phyloP scores from a whole-genome alignment of 1,284 basidiomycete genomes.

The Cutaneotrichosporon cyanovorans region DNA sequence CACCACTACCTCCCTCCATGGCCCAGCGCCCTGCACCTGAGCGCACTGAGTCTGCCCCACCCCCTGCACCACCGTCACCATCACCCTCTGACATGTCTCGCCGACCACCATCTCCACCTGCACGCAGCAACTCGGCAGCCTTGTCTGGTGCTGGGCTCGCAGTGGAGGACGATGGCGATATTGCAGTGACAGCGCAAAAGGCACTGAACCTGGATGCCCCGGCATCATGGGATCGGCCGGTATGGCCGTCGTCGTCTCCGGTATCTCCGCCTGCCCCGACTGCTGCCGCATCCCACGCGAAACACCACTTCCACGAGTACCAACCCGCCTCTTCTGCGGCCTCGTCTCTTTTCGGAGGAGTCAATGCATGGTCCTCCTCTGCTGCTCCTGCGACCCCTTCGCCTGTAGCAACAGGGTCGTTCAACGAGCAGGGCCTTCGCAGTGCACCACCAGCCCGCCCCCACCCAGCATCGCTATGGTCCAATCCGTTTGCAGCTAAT shows the following conservation, averaged over 20 bases:
- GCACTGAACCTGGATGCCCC: slow-evolving; percentile 12
- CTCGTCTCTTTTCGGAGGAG: no score
- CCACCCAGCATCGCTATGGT: slow-evolving; percentile 35
- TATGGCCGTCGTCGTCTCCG: slow-evolving; percentile 3
- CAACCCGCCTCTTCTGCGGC: slow-evolving; percentile 11
- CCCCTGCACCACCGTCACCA: slow-evolving; percentile 3
- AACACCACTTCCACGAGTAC: no score
- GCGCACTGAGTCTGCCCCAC: slow-evolving; percentile 25
- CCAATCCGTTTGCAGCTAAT: slow-evolving; percentile 12
- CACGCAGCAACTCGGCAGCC: slow-evolving; percentile 2
- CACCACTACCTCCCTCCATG: not conserved
- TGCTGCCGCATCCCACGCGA: no score
- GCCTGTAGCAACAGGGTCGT: slow-evolving; percentile 7
- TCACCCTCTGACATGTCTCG: not conserved
- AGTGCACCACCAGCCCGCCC: slow-evolving; percentile 40
- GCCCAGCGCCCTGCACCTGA: slow-evolving; percentile 4
- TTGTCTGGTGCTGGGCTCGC: slow-evolving; percentile 8
- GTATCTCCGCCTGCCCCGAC: not conserved
- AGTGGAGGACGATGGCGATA: slow-evolving; percentile 30
- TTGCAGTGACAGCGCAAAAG: slow-evolving; percentile 16
- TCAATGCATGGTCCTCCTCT: slow-evolving; percentile 31
- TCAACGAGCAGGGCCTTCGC: slow-evolving; percentile 9
- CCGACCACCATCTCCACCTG: not conserved
- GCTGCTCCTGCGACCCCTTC: slow-evolving; percentile 10
- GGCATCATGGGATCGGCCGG: slow-evolving; percentile 24